Evolutionary conservation across 139 green algal genomes (phyloP), one percentile per base, ranked within the genome.

Genomic region (Gonium pectorale): DNA sequence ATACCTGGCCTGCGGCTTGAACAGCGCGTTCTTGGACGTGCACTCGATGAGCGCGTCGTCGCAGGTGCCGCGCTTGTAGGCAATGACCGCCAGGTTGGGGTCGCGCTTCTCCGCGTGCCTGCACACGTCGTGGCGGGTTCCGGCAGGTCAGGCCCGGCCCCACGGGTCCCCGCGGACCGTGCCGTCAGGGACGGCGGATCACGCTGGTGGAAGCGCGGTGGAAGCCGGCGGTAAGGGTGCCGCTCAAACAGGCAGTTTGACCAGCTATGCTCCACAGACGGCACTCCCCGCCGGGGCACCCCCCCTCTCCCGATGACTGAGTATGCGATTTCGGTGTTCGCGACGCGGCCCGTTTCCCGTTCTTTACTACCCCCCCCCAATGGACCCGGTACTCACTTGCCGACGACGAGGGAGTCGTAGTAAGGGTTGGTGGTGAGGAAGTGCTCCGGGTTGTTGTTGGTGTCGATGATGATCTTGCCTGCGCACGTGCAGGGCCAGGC

Each of bases 391-490:
- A 67, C 81, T 70, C 43, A 87, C 82, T 93, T 94, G 83, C 93
- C 94, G n/a, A 96, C 91, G 24, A 96, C 95, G 51, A 95, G 86
- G n/a, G 91, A 95, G 89, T 99, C 94, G 83, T 99, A 99, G 95
- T 98, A 99, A 51, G 98, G 97, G 92, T 99, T 99, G 88, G 97
- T 99, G 67, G 94, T 98, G 27, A 99, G 92, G 95, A 99, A 99
- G 92, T 99, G 98, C 92, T 99, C 98, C 1, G 98, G 97, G 93
- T 99, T 99, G 93, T 99, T 99, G 93, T 99, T 99, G 83, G 95
- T 96, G 88, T 99, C 98, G 64, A 99, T 97, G 90, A 99, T 98
- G 92, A 99, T 98, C 93, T 99, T 99, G 83, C 97, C 96, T 89
- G 77, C 64, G 40, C 3, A n/a, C n/a, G n/a, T n/a, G n/a, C n/a